Base-by-base conservation (phyloP, 169 alveolate genomes). In the Plasmodium coatneyi region DNA sequence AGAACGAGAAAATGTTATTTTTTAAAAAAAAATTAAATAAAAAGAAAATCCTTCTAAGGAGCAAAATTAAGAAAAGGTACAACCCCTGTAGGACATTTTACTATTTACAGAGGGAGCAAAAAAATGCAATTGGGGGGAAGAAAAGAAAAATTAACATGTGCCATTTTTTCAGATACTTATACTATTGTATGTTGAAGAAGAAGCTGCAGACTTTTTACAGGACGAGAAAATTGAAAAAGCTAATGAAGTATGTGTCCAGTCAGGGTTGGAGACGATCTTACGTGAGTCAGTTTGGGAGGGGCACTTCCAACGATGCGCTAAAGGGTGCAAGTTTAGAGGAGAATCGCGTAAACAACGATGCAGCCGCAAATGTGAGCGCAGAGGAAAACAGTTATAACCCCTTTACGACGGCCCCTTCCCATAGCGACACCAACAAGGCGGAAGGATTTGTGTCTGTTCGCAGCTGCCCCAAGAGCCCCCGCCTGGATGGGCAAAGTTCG, bases 31-130 rank as follows among this genome's bases (percentile, higher is more conserved):
- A 54, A 78, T 36, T 36, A 66, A 56, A 79, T 36, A 87, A 60
- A 5, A 87, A 87, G 41, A 79, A 87, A 87, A 87, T 54, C 22
- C 82, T 36, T 87, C 34, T 87, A 71, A 79, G 49, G 41, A 76
- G 49, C 19, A 80, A 87, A 56, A 79, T 54, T 78, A 87, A 87
- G 52, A 56, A 87, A 60, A 32, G 36, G 52, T 87, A 19, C 74
- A 56, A 36, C n/a, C 41, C 36, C n/a, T 41, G 46, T 43, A 39
- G 19, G 34, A 16, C 54, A 60, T 87, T 87, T 87, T 87, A 66
- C 39, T 78, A 22, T 56, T 39, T 30, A 70, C 36, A 79, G 14
- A 87, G 25, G 32, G 41, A 87, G 41, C 7, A 25, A 36, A 6
- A 30, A 84, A 22, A 79, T 32, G 54, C 22, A 60, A 6, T 66